Conservation (phyloP, 1,284 basidiomycete species). For the Pyrrhoderma noxium region DNA sequence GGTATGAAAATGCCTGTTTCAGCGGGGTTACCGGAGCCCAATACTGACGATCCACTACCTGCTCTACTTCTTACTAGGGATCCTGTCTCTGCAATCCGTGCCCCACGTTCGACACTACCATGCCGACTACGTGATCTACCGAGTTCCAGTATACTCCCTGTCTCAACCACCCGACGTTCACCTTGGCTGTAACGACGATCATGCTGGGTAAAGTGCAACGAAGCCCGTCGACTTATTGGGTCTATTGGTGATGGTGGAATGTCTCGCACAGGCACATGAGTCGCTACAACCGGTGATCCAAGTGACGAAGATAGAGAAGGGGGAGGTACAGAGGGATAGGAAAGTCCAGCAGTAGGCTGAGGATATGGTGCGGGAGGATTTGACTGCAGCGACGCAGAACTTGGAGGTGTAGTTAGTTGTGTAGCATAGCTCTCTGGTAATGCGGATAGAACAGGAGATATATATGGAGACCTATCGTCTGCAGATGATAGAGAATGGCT, state of each 20-base stretch:
- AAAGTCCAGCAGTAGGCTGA: conserved; percentile 26
- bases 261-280: conserved; percentile 34
- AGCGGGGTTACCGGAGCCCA: neutral
- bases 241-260: conserved; percentile 24
- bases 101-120: conserved; percentile 53
- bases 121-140: conserved; percentile 39
- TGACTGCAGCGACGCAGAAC: conserved; percentile 44
- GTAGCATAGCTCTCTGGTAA: conserved; percentile 51
- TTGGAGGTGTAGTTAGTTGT: conserved; percentile 58
- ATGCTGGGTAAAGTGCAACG: conserved; percentile 27
- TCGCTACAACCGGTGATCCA: conserved; percentile 50
- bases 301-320: conserved; percentile 62
- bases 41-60: conserved; percentile 8
- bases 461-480: conserved; percentile 43
- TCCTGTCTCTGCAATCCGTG: conserved; percentile 58
- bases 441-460: conserved; percentile 47
- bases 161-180: conserved; percentile 37
- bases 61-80: conserved; percentile 43
- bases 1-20: conserved; percentile 10
- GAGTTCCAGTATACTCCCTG: conserved; percentile 32
- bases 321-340: conserved; percentile 62
- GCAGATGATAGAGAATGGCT: conserved; percentile 50
- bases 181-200: conserved; percentile 31
- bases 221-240: conserved; percentile 40
- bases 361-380: conserved; percentile 30